phyloP scores from a whole-genome alignment of 352 stramenopile genomes.

The Phytophthora colocasiae region DNA sequence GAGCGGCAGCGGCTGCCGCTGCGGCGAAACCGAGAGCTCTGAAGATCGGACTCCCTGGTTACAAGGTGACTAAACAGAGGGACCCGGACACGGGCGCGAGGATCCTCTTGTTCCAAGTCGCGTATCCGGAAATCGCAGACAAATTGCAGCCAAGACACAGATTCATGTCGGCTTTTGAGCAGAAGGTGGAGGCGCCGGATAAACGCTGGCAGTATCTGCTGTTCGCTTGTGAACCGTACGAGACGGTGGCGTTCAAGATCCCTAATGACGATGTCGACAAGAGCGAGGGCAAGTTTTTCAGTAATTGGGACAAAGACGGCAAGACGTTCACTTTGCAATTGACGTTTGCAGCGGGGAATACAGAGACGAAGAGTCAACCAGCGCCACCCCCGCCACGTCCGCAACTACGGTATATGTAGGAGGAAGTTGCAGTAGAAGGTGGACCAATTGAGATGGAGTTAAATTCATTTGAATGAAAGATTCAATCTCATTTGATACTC shows the following conservation, averaged over 20 bases:
- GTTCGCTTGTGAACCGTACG: conserved; percentile 99
- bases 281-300: conserved; percentile 96
- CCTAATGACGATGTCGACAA: conserved; percentile 97
- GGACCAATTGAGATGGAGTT: no score
- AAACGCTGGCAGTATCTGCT: conserved; percentile 97
- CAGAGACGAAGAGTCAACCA: conserved; percentile 40
- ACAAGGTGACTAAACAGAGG: conserved; percentile 97
- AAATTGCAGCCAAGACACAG: conserved; percentile 96
- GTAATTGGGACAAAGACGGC: conserved; percentile 96
- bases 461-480: no score
- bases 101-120: conserved; percentile 94
- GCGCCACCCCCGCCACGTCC: conserved; percentile 66
- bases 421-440: background rate
- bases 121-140: conserved; percentile 96
- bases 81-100: conserved; percentile 86
- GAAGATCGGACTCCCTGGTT: conserved; percentile 97
- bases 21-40: conserved; percentile 73
- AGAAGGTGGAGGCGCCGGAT: conserved; percentile 97
- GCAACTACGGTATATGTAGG: conserved; percentile 50
- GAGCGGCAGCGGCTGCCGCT: conserved; percentile 50
- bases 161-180: conserved; percentile 99
- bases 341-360: conserved; percentile 56
- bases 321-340: conserved; percentile 97
- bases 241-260: conserved; percentile 99
- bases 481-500: no score